Evolutionary conservation across 768 basidiomycete species (phyloP), one percentile per base, ranked within the genome.

Genomic region (Russula abietina): DNA sequence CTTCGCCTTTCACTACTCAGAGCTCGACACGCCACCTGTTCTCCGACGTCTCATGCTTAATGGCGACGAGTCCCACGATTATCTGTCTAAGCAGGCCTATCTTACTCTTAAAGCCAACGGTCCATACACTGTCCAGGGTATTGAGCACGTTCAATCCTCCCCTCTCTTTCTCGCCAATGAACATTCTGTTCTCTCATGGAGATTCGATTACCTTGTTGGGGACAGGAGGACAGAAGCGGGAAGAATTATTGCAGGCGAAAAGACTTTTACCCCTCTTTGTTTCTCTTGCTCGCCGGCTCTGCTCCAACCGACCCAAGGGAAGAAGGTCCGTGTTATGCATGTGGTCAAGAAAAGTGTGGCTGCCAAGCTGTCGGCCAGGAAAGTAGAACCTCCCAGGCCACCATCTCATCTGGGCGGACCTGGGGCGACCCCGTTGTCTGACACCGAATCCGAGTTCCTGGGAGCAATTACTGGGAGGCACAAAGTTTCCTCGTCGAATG

Each of bases 161-260:
- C 60, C 16, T 69, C 73, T 19, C 17, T 59, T 51, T 66, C 43
- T 49, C 43, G 36, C 65, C 10, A 33, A 32, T n/a, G 57, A 65
- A 6, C 66, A 70, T 14, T 66, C 68, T 12, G 82, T 80, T 60
- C 74, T 90, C 19, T 75, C 75, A 26, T 93, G 92, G 93, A 82
- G 83, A 60, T 87, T 94, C 65, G 87, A 89, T 59, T 94, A 94
- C 70, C 69, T 85, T 36, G 87, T 94, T 11, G 81, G 82, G 45
- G 84, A 90, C 65, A 78, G 83, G 36, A 73, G 76, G 57, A 73
- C 74, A 26, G 78, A 81, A 26, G 71, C 78, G 4, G 81, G 82
- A 26, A 79, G 76, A 61, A 69, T 75, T 19, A 69, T 73, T 12
- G 75, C 79, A 7, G 88, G 87, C 17, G 92, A 93, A 74, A 89